Percentiles rank a stretch among this genome's conserved stretches.
These are phyloP conservation scores for Hygrophorus pudorinus DNA, from an alignment of 768 basidiomycete genomes.

Conservation along the genomic window DNA sequence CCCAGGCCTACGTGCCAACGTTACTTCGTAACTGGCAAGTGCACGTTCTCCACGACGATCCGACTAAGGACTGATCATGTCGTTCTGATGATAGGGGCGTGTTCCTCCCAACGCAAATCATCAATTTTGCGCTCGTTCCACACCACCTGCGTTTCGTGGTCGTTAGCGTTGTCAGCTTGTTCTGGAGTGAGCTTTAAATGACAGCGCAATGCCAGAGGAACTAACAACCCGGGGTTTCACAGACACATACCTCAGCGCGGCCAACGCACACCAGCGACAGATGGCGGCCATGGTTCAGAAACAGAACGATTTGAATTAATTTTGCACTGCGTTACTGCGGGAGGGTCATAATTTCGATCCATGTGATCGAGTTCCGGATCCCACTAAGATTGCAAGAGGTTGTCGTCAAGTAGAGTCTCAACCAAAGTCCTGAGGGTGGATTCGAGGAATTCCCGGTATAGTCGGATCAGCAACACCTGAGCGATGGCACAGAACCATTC, in stretches of 20 bases:
- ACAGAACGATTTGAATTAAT: too few species aligned
- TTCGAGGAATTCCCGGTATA: too few species aligned
- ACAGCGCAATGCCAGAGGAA: neutral
- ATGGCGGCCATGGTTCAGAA: too few species aligned
- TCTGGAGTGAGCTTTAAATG: conserved; percentile 59
- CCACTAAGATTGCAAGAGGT: too few species aligned
- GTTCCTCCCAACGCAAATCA: conserved; percentile 64
- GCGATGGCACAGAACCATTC: too few species aligned
- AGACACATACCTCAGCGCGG: conserved; percentile 58
- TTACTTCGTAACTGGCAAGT: conserved; percentile 66
- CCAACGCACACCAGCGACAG: conserved; percentile 30
- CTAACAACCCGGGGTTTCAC: neutral
- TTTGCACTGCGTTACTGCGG: too few species aligned
- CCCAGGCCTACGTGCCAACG: conserved; percentile 61
- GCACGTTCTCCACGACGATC: neutral
- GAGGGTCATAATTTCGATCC: too few species aligned
- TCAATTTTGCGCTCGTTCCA: conserved; percentile 74
- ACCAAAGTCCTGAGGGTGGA: too few species aligned
- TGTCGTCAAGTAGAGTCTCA: too few species aligned
- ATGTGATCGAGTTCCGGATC: too few species aligned
- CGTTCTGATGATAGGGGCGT: conserved; percentile 39
- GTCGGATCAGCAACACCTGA: too few species aligned
- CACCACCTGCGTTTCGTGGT: conserved; percentile 67
- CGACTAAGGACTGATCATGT: neutral
- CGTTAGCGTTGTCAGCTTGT: conserved; percentile 67